Evolutionary conservation across 345 rosid species (phyloP), one percentile per base, ranked within the genome.

Genomic region (Camelina hispida): DNA sequence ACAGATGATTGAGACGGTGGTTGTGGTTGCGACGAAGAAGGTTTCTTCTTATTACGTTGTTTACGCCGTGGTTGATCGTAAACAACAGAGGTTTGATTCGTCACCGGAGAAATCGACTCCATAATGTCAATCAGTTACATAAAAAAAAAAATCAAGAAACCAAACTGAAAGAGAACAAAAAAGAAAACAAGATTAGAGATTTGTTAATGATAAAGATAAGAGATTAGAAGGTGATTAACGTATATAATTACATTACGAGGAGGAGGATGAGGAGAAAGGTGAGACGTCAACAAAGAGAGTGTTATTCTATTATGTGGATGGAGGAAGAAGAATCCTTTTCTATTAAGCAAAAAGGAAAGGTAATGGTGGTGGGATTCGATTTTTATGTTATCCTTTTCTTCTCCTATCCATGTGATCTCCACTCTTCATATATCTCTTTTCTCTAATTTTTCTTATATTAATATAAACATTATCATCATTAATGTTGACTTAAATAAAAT

Each of bases 31-130:
- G 51, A 32, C 0, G 50, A 34, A 1, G 9, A 7, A 34, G 2
- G 57, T 82, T 85, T 88, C 87, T 87, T 90, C 88, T 83, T 91
- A 83, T 83, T 91, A 84, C 84, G 83, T 71, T 68, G 83, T 71
- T 68, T 87, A 58, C 88, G 85, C 22, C 76, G 84, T 1, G 83
- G 67, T 7, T 87, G 88, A 70, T 85, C 88, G 37, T 34, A 34
- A 14, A 62, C 59, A 56, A 30, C 42, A 13, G 80, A 51, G 78
- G 50, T 79, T 11, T 68, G 82, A 68, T 76, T 75, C 81, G 84
- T 70, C 67, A 83, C 81, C 84, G 78, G 78, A 67, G 61, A 78
- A 48, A 66, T 10, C 20, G 78, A 73, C 3, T 67, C 73, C 74
- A 68, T 76, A 20, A 18, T 47, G 18, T 46, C 37, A 62, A 40